A percentile compares a stretch with the other conserved stretches of the same genome.
Evolutionary conservation across 352 stramenopile species (phyloP).

Genomic region (Pythium pyrilobum): DNA sequence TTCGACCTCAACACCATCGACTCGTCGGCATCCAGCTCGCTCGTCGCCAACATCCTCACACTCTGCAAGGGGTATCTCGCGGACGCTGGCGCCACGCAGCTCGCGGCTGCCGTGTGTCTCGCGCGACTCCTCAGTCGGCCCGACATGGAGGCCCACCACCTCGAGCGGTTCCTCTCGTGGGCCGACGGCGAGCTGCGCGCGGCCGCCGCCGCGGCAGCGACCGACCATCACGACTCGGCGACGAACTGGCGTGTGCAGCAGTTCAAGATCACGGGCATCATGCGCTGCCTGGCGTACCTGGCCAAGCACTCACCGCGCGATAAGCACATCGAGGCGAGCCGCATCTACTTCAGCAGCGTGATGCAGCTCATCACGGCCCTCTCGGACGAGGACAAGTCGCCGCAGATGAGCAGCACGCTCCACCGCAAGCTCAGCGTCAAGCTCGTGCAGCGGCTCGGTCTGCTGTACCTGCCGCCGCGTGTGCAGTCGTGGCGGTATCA

Average conservation of each 20-base stretch:
- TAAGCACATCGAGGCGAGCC: conserved; percentile 61
- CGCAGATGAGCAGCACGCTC: conserved; percentile 64
- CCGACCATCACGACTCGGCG: conserved; percentile 11
- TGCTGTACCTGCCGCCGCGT: conserved; percentile 92
- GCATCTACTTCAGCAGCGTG: conserved; percentile 67
- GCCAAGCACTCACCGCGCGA: conserved; percentile 72
- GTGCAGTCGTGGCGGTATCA: conserved; percentile 96
- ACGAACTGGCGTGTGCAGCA: conserved; percentile 40
- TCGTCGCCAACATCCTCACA: conserved; percentile 77
- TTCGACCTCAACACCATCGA: conserved; percentile 97
- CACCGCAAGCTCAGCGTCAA: conserved; percentile 96
- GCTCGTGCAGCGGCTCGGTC: conserved; percentile 93
- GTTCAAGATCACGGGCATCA: conserved; percentile 80
- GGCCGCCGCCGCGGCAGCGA: conserved; percentile 17
- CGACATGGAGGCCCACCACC: conserved; percentile 91
- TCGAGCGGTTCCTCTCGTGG: conserved; percentile 91
- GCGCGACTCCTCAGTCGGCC: conserved; percentile 92
- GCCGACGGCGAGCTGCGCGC: conserved; percentile 55
- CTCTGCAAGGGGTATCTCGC: conserved; percentile 85
- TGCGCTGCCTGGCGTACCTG: conserved; percentile 74
- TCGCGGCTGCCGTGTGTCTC: conserved; percentile 94
- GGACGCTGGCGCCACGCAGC: conserved; percentile 81
- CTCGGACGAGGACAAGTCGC: conserved; percentile 35
- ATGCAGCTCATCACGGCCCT: conserved; percentile 66
- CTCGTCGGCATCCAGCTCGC: conserved; percentile 60